Evolutionary conservation across 1,139 yeast species (phyloP).

Genomic region (Geotrichum candidum): DNA sequence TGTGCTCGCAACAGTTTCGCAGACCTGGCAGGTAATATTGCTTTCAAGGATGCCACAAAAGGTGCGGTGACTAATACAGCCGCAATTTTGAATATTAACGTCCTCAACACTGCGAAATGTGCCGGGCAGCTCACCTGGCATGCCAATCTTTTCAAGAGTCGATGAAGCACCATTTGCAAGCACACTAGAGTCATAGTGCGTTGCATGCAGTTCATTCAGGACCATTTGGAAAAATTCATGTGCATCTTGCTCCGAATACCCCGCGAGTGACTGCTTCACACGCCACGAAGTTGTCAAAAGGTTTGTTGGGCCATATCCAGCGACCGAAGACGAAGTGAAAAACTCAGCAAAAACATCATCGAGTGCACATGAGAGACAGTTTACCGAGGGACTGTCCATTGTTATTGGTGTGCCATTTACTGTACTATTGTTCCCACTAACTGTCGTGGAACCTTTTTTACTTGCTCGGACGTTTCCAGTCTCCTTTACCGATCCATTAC

Average conservation of each 20-base stretch:
- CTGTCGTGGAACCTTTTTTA: background rate
- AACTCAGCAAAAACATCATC: conserved; percentile 73
- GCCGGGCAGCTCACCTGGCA: conserved; percentile 1
- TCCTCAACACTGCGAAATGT: conserved; percentile 11
- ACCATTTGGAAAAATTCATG: conserved; percentile 95
- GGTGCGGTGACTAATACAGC: conserved; percentile 75
- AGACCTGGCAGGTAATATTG: conserved; percentile 65
- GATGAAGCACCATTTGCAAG: conserved; percentile 7
- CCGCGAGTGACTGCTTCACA: conserved; percentile 76
- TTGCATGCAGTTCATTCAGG: conserved; percentile 69
- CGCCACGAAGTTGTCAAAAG: conserved; percentile 78
- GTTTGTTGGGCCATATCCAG: conserved; percentile 71
- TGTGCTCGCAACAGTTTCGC: conserved; percentile 59
- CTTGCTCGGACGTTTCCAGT: conserved; percentile 27
- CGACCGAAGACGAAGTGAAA: conserved; percentile 47
- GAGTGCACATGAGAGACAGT: conserved; percentile 53
- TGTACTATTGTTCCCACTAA: conserved; percentile 20
- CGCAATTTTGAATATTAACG: conserved; percentile 40
- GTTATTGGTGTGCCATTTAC: conserved; percentile 23
- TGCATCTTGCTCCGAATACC: conserved; percentile 95
- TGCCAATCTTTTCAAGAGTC: conserved; percentile 1
- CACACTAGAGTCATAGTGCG: conserved; percentile 20
- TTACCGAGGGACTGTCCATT: conserved; percentile 21
- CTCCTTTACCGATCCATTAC: background rate
- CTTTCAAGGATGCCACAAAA: conserved; percentile 72